phyloP scores from a whole-genome alignment of 2,329 filamentous ascomycete species.

The Exophiala phaeomuriformis region DNA sequence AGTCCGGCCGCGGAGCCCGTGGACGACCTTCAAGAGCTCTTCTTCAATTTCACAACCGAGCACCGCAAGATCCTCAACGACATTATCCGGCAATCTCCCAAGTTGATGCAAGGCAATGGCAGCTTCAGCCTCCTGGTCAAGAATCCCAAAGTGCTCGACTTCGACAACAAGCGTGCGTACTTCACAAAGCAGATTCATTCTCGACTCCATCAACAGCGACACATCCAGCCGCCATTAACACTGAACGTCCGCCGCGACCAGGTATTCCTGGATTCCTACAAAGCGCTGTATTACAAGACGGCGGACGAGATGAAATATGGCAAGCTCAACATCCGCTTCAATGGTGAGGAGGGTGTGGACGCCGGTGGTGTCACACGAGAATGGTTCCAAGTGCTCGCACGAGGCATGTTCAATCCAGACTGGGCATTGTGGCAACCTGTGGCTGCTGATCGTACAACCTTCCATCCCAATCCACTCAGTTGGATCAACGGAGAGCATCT shows the following conservation, averaged over 20 bases:
- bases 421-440: slow-evolving; percentile 96
- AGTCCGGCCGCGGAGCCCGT: slow-evolving; percentile 57
- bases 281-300: slow-evolving; percentile 92
- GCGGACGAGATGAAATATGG: slow-evolving; percentile 98
- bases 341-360: slow-evolving; percentile 94
- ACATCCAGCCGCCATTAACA: slow-evolving; percentile 69
- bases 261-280: slow-evolving; percentile 97
- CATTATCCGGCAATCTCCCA: slow-evolving; percentile 91
- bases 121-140: slow-evolving; percentile 94
- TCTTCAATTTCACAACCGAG: slow-evolving; percentile 96
- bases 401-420: slow-evolving; percentile 98
- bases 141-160: slow-evolving; percentile 97
- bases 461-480: slow-evolving; percentile 94
- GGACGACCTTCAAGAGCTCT: slow-evolving; percentile 67
- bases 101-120: slow-evolving; percentile 78
- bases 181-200: slow-evolving; percentile 90
- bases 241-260: slow-evolving; percentile 86
- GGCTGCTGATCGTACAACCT: slow-evolving; percentile 93
- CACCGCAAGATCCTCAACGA: slow-evolving; percentile 97
- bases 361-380: slow-evolving; percentile 95
- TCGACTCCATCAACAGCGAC: slow-evolving; percentile 61
- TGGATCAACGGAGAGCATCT: slow-evolving; percentile 91
- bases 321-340: slow-evolving; percentile 95
- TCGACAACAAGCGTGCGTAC: slow-evolving; percentile 99
- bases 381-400: slow-evolving; percentile 96